Evolutionary conservation across 2,329 filamentous ascomycete genomes (phyloP), one percentile per base, ranked within the genome.

Genomic region (Trichoderma sp.): DNA sequence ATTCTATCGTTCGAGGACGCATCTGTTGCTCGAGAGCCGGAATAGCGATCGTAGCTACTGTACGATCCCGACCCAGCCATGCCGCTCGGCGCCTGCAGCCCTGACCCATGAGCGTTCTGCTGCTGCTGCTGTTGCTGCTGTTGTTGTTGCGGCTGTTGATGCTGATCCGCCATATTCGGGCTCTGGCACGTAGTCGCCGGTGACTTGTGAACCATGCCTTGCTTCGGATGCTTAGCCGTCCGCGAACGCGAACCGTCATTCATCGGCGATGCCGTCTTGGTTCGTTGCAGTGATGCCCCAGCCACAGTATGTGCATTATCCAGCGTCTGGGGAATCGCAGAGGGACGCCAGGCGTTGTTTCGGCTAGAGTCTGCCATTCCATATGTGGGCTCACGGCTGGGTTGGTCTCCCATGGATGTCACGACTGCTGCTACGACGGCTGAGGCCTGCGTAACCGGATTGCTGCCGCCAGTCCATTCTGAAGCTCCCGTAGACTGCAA

Each of bases 151-250:
- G 24, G 48, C 2, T 28, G 48, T 26, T 34, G 50, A 19, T 52
- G 30, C 28, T 28, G 28, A n/a, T 64, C 55, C 12, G 58, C 60
- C 24, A 62, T 43, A 10, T 63, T 50, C 3, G 65, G 65, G 21
- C 59, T 48, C 17, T 65, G 63, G 45, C 56, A 67, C 7, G 56
- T 50, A 15, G 63, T 44, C 10, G 54, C 21, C 6, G 26, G 34
- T 12, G 71, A 59, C 5, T 73, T 68, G n/a, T 64, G 65, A 19
- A 70, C 68, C 3, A 75, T 73, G 24, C 75, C 74, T 17, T 69
- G 72, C 5, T 67, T 74, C 61, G 76, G 74, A 1, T 72, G 66
- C 48, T 74, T 73, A n/a, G 73, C 71, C 51, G 77, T 75, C 59
- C 74, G 71, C 14, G 78, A 78, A 64, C 72, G 71, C 59, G 74